A percentile compares a stretch with the other conserved stretches of the same genome.
Evolutionary conservation across 192 early-diverging fungal genomes (phyloP).

Genomic region (Podila verticillata): DNA sequence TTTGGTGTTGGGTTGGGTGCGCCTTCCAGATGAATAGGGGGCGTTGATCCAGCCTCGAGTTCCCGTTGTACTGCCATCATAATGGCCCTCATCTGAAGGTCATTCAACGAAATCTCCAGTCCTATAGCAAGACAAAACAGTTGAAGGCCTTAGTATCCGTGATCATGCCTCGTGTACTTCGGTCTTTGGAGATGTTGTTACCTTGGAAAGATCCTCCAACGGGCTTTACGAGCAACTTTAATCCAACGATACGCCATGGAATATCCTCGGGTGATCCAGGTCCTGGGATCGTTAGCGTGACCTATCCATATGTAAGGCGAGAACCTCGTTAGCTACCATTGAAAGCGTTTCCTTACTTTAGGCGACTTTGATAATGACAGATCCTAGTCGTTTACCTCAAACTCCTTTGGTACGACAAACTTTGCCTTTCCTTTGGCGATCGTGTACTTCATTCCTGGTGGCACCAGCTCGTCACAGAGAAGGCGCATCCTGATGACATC

Average conservation of each 20-base stretch:
- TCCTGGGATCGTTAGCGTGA: conserved; percentile 34
- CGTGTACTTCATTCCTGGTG: conserved; percentile 70
- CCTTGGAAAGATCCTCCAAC: conserved; percentile 55
- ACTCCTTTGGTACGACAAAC: conserved; percentile 79
- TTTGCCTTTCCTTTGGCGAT: conserved; percentile 74
- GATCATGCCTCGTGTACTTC: background rate
- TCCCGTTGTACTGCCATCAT: conserved; percentile 58
- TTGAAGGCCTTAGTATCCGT: background rate
- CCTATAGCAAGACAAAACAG: conserved; percentile 21
- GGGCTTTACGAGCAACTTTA: conserved; percentile 74
- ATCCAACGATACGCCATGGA: conserved; percentile 78
- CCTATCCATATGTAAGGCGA: no score
- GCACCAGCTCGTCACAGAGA: conserved; percentile 76
- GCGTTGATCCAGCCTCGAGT: conserved; percentile 31
- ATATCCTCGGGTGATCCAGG: conserved; percentile 53
- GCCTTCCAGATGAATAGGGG: background rate
- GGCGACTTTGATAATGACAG: no score
- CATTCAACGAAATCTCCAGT: conserved; percentile 63
- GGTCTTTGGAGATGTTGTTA: background rate
- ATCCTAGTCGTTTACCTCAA: conserved; percentile 58
- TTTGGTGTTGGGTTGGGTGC: background rate
- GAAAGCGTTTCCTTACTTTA: no score
- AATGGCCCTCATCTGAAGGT: conserved; percentile 60
- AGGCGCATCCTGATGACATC: conserved; percentile 79
- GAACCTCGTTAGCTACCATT: no score